phyloP scores from a whole-genome alignment of 495 filamentous ascomycete species.

The Niebla homalea region DNA sequence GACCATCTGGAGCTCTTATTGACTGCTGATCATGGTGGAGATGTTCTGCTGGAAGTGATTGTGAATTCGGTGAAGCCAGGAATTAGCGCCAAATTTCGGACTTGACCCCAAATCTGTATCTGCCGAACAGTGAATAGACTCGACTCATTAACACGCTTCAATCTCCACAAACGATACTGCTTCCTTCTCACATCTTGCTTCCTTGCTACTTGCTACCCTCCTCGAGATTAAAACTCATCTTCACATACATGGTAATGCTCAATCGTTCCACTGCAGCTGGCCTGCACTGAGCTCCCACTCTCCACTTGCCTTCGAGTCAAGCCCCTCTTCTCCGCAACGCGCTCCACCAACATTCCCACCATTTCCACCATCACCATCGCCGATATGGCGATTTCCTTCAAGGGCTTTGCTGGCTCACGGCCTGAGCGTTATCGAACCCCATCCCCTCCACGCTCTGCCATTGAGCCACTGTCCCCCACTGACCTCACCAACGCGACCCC shows the following conservation, averaged over 20 bases:
- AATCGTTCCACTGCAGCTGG: conserved; percentile 3
- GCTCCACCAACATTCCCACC: background rate
- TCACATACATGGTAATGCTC: background rate
- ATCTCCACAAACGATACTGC: no score
- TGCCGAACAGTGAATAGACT: no score
- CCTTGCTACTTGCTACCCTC: no score
- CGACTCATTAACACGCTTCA: no score
- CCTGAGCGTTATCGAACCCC: conserved; percentile 40
- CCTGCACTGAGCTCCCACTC: conserved; percentile 3
- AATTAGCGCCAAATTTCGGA: no score
- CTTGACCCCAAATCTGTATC: no score
- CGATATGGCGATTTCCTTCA: conserved; percentile 27
- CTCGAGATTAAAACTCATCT: background rate
- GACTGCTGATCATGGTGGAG: no score
- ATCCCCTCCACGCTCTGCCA: conserved; percentile 40
- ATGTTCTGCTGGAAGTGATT: no score
- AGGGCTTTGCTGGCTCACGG: conserved; percentile 26
- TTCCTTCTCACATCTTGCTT: no score
- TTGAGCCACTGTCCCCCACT: conserved; percentile 38
- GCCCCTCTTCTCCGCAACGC: conserved; percentile 6
- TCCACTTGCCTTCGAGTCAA: background rate
- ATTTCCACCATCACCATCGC: background rate
- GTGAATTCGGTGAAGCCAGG: no score
- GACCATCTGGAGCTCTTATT: no score
- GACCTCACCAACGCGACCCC: conserved; percentile 1